phyloP scores from a whole-genome alignment of 108 stramenopile genomes.

The Cyclotella sp. region DNA sequence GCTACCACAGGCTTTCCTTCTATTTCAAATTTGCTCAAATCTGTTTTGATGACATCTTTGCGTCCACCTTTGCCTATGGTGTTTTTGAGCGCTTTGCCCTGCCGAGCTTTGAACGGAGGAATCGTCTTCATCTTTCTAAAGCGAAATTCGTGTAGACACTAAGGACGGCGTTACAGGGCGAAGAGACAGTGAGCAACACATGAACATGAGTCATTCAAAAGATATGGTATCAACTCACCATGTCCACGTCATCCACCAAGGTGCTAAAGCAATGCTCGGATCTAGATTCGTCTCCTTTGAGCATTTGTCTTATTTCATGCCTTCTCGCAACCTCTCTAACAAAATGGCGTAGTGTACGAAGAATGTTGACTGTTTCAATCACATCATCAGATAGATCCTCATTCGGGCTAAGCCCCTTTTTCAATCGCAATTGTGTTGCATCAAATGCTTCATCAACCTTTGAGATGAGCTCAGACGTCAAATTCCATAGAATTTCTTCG shows the following conservation, averaged over 20 bases:
- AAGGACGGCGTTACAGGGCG: background rate
- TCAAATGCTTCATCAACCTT: constrained; percentile 57
- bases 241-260: constrained; percentile 68
- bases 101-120: constrained; percentile 53
- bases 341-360: constrained; percentile 58
- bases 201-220: background rate
- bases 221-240: constrained; percentile 23
- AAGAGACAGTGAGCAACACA: background rate
- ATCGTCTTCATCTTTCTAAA: constrained; percentile 48
- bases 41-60: constrained; percentile 41
- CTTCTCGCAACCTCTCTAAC: constrained; percentile 61
- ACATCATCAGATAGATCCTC: constrained; percentile 35
- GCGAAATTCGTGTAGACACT: constrained; percentile 74
- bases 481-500: constrained; percentile 81
- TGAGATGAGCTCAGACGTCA: constrained; percentile 55
- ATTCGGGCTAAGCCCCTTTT: constrained; percentile 15
- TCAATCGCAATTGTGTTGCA: constrained; percentile 32
- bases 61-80: constrained; percentile 28
- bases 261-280: constrained; percentile 50
- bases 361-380: constrained; percentile 52
- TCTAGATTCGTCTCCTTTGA: constrained; percentile 40
- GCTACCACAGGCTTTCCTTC: constrained; percentile 47
- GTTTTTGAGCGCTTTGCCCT: constrained; percentile 48
- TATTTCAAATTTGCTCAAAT: constrained; percentile 43
- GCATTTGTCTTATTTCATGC: constrained; percentile 33